A percentile compares a stretch with the other conserved stretches of the same genome.
phyloP scores from a whole-genome alignment of 1,284 basidiomycete species.

The Rhodotorula sp. region DNA sequence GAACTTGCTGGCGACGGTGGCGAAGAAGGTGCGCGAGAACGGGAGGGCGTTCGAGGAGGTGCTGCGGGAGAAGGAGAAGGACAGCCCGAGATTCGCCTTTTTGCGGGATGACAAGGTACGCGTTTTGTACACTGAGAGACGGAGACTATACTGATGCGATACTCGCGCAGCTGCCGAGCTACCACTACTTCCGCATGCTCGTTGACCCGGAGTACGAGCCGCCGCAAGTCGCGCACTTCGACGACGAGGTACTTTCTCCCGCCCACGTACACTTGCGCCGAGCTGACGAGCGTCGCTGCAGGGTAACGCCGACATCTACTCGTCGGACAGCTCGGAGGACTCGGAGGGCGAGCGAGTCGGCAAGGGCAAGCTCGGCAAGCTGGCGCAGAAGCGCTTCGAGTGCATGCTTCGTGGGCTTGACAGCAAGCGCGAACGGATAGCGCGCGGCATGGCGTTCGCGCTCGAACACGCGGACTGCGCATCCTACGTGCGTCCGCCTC shows the following conservation, averaged over 20 bases:
- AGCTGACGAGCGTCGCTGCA: constrained; percentile 48
- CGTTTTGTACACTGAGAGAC: not conserved
- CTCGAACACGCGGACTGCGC: constrained; percentile 92
- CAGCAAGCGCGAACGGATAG: constrained; percentile 85
- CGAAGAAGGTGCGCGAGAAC: constrained; percentile 76
- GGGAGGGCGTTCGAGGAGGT: constrained; percentile 74
- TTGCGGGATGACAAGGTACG: constrained; percentile 68
- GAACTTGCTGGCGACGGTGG: constrained; percentile 79
- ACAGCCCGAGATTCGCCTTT: constrained; percentile 81
- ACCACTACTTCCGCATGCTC: constrained; percentile 76
- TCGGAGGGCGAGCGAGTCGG: constrained; percentile 70
- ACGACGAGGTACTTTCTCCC: constrained; percentile 67
- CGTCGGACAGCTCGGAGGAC: constrained; percentile 92
- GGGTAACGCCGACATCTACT: constrained; percentile 89
- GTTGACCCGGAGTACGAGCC: constrained; percentile 64
- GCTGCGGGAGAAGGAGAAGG: constrained; percentile 71
- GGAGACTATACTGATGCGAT: not conserved
- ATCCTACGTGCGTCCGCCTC: constrained; percentile 4
- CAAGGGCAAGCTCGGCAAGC: constrained; percentile 62
- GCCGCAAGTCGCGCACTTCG: constrained; percentile 66
- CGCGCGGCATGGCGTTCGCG: constrained; percentile 91
- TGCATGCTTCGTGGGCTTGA: constrained; percentile 83
- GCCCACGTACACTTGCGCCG: not conserved
- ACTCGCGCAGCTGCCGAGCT: constrained; percentile 66
- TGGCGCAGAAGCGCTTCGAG: constrained; percentile 79